Conservation (phyloP, 176 grass and related monocot species). For the Musa acuminata region DNA sequence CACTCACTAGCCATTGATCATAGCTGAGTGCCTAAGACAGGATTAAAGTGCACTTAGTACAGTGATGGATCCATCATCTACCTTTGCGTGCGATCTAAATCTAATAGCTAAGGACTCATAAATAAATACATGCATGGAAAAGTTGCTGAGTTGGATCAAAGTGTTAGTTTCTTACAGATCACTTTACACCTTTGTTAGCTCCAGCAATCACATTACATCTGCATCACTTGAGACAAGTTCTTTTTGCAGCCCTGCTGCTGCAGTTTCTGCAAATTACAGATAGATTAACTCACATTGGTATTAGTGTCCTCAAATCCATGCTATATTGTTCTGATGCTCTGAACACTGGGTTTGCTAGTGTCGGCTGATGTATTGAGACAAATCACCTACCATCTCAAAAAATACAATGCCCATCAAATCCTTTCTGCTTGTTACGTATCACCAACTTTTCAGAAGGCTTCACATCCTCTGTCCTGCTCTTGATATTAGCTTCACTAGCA, state of each 20-base stretch:
- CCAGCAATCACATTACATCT: too few relatives aligned
- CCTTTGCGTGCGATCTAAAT: neutral
- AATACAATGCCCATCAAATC: neutral
- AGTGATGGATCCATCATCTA: neutral
- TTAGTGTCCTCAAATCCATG: too few relatives aligned
- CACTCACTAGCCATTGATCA: too few relatives aligned
- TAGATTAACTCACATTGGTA: too few relatives aligned
- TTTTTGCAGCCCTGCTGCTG: too few relatives aligned
- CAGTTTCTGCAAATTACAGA: too few relatives aligned
- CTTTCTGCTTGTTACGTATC: slow-evolving; percentile 2
- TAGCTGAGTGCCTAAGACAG: too few relatives aligned
- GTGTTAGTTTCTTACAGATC: neutral
- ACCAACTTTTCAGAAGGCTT: neutral
- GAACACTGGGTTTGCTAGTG: neutral
- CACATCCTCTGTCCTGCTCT: neutral
- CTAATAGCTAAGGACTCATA: neutral
- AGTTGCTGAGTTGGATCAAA: neutral
- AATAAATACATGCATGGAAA: neutral
- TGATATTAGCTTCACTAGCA: too few relatives aligned
- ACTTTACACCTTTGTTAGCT: neutral
- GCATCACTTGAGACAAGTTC: too few relatives aligned
- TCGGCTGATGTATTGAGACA: slow-evolving; percentile 2
- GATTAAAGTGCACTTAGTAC: neutral
- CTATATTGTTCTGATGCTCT: neutral
- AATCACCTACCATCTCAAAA: neutral